Evolutionary conservation across 495 filamentous ascomycete species (phyloP).

Genomic region (Lophium mytilinum): DNA sequence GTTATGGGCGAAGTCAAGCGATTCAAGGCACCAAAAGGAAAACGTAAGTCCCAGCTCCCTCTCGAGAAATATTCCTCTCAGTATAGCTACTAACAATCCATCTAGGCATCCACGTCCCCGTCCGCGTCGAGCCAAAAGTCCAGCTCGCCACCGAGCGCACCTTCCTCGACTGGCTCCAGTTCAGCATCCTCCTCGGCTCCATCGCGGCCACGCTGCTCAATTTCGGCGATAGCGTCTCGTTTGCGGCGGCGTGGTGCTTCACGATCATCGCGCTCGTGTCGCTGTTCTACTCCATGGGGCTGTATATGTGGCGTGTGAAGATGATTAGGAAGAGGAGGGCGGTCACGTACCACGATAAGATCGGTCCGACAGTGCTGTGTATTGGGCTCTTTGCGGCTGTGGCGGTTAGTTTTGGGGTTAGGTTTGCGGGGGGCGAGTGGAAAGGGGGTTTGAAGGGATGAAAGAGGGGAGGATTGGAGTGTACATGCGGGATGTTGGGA

Average conservation of each 20-base stretch:
- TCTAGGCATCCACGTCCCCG: slow-evolving; percentile 78
- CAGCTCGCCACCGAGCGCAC: slow-evolving; percentile 95
- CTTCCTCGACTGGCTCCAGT: slow-evolving; percentile 96
- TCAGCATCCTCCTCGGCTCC: slow-evolving; percentile 84
- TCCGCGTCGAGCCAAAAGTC: slow-evolving; percentile 95
- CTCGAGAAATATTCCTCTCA: background rate
- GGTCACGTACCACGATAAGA: slow-evolving; percentile 83
- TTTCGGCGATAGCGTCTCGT: slow-evolving; percentile 52
- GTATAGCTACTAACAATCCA: background rate
- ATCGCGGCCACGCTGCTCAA: slow-evolving; percentile 90
- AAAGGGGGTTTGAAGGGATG: slow-evolving; percentile 29
- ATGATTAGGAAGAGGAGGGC: slow-evolving; percentile 73
- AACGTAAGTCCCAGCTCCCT: slow-evolving; percentile 45
- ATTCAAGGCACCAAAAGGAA: slow-evolving; percentile 84
- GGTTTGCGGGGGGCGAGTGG: slow-evolving; percentile 34
- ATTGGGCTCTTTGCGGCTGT: slow-evolving; percentile 62
- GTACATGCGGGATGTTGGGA: background rate
- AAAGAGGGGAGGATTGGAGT: background rate
- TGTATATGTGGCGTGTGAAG: slow-evolving; percentile 81
- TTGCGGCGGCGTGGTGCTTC: slow-evolving; percentile 66
- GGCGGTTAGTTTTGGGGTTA: slow-evolving; percentile 66
- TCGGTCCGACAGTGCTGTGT: slow-evolving; percentile 78
- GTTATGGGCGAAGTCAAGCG: slow-evolving; percentile 50
- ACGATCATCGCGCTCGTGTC: slow-evolving; percentile 68
- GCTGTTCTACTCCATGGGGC: slow-evolving; percentile 66